phyloP scores from a whole-genome alignment of 208 protist genomes.

The Acanthamoeba healyi region DNA sequence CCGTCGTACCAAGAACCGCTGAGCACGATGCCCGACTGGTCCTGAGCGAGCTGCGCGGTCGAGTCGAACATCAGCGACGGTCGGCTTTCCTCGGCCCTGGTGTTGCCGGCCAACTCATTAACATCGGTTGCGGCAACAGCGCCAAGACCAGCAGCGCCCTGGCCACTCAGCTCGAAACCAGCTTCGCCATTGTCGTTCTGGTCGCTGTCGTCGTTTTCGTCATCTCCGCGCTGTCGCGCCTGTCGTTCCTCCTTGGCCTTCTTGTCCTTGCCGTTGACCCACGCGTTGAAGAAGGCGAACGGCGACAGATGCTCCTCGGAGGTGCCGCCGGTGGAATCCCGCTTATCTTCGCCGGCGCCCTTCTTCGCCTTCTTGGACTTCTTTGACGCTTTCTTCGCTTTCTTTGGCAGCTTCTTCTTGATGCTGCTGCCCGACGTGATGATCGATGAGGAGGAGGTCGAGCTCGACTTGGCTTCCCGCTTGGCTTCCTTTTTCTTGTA shows the following conservation, averaged over 20 bases:
- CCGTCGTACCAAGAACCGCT: slow-evolving; percentile 42
- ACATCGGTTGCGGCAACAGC: no score
- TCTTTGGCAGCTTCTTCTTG: neutral
- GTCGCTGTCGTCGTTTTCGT: neutral
- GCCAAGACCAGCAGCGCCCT: no score
- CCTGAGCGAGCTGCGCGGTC: neutral
- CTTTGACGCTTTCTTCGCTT: neutral
- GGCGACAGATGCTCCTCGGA: neutral
- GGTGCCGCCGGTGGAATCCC: neutral
- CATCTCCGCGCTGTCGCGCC: slow-evolving; percentile 17
- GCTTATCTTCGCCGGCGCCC: neutral
- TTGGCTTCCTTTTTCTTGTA: slow-evolving; percentile 29
- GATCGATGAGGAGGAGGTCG: neutral
- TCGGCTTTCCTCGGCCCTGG: neutral
- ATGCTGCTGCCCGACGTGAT: neutral
- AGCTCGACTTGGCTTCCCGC: neutral
- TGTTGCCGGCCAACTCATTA: neutral
- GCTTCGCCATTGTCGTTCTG: neutral
- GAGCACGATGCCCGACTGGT: slow-evolving; percentile 7
- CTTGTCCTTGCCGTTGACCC: slow-evolving; percentile 61
- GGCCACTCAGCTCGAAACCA: neutral
- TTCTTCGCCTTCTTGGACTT: slow-evolving; percentile 19
- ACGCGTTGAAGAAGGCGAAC: slow-evolving; percentile 65
- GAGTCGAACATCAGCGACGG: neutral
- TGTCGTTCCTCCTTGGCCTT: slow-evolving; percentile 60